Evolutionary conservation across 768 basidiomycete species (phyloP).

Genomic region (Hebeloma cylindrosporum): DNA sequence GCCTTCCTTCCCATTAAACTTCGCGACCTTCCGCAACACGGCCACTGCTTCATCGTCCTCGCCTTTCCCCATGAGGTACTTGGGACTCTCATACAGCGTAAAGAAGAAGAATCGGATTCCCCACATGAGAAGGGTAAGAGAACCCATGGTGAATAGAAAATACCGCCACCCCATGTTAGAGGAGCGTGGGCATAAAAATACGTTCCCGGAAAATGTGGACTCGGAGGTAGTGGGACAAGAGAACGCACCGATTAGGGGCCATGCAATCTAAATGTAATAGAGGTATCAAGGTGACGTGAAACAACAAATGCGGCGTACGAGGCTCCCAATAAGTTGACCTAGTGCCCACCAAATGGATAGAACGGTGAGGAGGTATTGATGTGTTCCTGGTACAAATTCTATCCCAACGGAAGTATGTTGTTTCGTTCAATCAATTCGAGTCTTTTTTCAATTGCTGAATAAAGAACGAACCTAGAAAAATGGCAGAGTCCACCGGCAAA

Average conservation of each 20-base stretch:
- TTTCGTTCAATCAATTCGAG: background rate
- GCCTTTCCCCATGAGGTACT: conserved; percentile 73
- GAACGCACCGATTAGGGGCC: conserved; percentile 69
- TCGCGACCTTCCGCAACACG: conserved; percentile 60
- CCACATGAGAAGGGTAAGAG: conserved; percentile 65
- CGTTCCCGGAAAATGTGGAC: too few species aligned
- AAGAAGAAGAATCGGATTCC: conserved; percentile 52
- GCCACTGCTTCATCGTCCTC: conserved; percentile 61
- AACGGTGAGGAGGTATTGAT: conserved; percentile 75
- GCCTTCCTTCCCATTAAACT: conserved; percentile 60
- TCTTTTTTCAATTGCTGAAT: background rate
- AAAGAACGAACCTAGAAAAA: conserved; percentile 59
- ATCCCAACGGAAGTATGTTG: background rate
- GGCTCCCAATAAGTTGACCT: conserved; percentile 63
- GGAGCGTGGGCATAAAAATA: conserved; percentile 48
- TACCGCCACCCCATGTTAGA: conserved; percentile 77
- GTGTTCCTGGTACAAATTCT: conserved; percentile 71
- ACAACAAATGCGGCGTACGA: conserved; percentile 25
- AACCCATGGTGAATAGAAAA: conserved; percentile 71
- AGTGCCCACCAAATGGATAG: conserved; percentile 82
- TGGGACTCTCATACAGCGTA: conserved; percentile 70
- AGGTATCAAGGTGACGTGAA: background rate
- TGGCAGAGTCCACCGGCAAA: conserved; percentile 71
- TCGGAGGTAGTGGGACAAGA: conserved; percentile 47
- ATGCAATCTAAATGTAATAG: conserved; percentile 51